Base-by-base conservation (phyloP, 495 filamentous ascomycete species). In the Aspergillus asperescens region DNA sequence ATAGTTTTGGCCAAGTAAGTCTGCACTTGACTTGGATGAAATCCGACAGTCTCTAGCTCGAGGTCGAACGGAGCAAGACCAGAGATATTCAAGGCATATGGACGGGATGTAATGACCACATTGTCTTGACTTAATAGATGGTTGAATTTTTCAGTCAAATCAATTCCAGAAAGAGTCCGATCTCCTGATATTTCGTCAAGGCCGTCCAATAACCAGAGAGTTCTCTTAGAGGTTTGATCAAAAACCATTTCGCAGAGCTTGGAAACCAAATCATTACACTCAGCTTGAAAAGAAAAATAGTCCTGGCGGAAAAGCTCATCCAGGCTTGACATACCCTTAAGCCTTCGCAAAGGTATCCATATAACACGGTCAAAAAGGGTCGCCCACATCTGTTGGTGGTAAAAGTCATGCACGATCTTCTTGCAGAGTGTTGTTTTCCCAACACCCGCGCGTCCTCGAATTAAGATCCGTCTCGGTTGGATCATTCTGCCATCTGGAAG, bases 401-500 rank as follows among this genome's bases (percentile, higher is more conserved):
- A 35, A 34, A 61, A 58, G 31, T 62, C 57, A 40, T 60, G 42
- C 42, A 74, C 58, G 45, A 70, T 70, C 63, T 72, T 76, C 39
- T 76, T 76, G 63, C 70, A 74, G 15, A 75, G 55, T 32, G 73
- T 74, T 50, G 71, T 73, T 61, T 76, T 76, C 16, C 73, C 73
- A 13, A 74, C 65, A 27, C 73, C 73, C 7, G 73, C 68, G 7
- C 60, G 68, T 48, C 73, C 73, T 41, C 67, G 63, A 49, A 76
- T 76, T 43, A 74, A 45, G 34, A 76, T 64, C 37, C 71, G 54
- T 25, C 39, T 45, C 3, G 50, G 50, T 13, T 48, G 40, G 7
- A 19, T 23, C 2, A 23, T 38, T 10, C 8, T 38, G 18, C 39
- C 28, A 13, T 38, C 16, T 20, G 13, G 6, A 9, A 19, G 5